Evolutionary conservation across 2,329 filamentous ascomycete species (phyloP).

Genomic region (Colletotrichum lupini): DNA sequence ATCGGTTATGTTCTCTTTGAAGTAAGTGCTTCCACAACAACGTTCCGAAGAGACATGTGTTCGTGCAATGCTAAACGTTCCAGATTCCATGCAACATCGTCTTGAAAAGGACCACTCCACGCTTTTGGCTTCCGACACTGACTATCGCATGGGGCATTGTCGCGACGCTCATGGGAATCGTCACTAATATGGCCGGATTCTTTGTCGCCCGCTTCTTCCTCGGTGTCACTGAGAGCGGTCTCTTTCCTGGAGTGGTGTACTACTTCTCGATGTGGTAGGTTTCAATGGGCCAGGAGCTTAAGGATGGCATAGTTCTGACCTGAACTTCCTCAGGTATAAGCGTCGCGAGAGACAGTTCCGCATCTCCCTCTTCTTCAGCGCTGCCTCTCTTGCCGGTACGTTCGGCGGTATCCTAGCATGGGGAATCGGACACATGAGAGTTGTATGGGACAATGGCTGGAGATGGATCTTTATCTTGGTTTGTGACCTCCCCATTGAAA

Average conservation of each 20-base stretch:
- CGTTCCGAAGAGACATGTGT: no score
- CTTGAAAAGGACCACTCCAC: slow-evolving; percentile 68
- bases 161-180: slow-evolving; percentile 61
- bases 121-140: slow-evolving; percentile 67
- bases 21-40: slow-evolving; percentile 41
- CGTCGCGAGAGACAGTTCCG: slow-evolving; percentile 64
- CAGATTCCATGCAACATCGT: slow-evolving; percentile 72
- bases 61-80: slow-evolving; percentile 2
- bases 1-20: slow-evolving; percentile 69
- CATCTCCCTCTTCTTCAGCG: slow-evolving; percentile 67
- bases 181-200: slow-evolving; percentile 62
- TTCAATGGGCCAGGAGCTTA: neutral
- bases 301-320: neutral
- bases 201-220: slow-evolving; percentile 65
- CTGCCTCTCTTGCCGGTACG: slow-evolving; percentile 64
- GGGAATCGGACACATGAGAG: slow-evolving; percentile 65
- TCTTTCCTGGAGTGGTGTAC: slow-evolving; percentile 63
- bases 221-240: slow-evolving; percentile 63
- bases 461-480: slow-evolving; percentile 71
- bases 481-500: slow-evolving; percentile 28
- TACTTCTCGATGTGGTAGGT: slow-evolving; percentile 64
- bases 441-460: slow-evolving; percentile 65
- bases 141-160: slow-evolving; percentile 67
- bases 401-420: slow-evolving; percentile 68
- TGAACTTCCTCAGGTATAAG: slow-evolving; percentile 46